Conservation (phyloP, 164 flowering plant genomes). For the Dillenia suffruticosa region DNA sequence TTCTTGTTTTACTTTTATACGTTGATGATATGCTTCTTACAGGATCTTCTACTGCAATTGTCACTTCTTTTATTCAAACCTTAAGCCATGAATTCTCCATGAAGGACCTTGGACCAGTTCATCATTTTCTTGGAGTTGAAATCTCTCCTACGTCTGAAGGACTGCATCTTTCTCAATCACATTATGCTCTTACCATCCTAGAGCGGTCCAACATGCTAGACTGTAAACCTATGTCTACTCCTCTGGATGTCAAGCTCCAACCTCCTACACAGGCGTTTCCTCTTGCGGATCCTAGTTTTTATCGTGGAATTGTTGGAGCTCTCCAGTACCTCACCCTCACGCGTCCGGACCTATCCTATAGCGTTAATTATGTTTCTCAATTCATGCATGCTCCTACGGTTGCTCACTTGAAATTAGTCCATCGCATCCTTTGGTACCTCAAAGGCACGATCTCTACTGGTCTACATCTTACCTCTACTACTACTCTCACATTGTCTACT, state of each 20-base stretch:
- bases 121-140: too few species aligned
- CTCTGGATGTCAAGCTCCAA: neutral
- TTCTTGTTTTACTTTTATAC: neutral
- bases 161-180: too few species aligned
- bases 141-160: too few species aligned
- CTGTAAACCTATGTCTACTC: neutral
- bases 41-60: neutral
- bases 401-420: neutral
- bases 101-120: too few species aligned
- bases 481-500: neutral
- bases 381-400: neutral
- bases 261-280: neutral
- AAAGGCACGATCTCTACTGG: neutral
- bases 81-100: too few species aligned
- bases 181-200: too few species aligned
- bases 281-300: neutral
- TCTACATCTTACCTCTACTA: neutral
- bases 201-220: too few species aligned
- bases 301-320: neutral
- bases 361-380: constrained; percentile 5
- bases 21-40: constrained; percentile 3
- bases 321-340: constrained; percentile 5
- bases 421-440: neutral
- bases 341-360: neutral
- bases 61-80: neutral